These are phyloP conservation scores for Phaeodactylum tricornutum DNA, from an alignment of 108 stramenopile species.

Conservation along the genomic window DNA sequence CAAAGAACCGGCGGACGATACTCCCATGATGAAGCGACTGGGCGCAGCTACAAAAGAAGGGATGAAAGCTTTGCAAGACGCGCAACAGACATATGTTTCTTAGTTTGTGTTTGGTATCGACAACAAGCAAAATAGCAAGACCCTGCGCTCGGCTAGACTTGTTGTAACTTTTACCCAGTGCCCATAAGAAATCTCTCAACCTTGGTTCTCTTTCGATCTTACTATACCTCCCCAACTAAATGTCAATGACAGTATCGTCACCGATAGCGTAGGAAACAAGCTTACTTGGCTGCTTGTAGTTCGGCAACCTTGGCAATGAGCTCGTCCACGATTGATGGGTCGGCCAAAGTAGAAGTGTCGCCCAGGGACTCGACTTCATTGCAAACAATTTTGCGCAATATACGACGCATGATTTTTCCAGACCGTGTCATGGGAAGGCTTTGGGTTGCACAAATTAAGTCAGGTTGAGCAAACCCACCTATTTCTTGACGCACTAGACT, in stretches of 20 bases:
- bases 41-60: constrained; percentile 22
- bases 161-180: too few species aligned
- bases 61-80: constrained; percentile 7
- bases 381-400: constrained; percentile 91
- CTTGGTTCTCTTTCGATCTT: too few species aligned
- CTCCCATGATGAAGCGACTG: constrained; percentile 16
- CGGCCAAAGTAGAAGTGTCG: constrained; percentile 92
- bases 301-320: constrained; percentile 8
- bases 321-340: constrained; percentile 90
- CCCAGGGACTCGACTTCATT: constrained; percentile 82
- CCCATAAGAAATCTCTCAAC: too few species aligned
- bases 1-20: background rate
- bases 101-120: too few species aligned
- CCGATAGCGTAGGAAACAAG: too few species aligned
- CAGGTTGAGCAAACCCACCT: constrained; percentile 90
- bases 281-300: too few species aligned
- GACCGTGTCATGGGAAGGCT: constrained; percentile 92
- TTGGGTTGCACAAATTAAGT: constrained; percentile 70
- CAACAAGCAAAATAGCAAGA: too few species aligned
- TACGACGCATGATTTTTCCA: constrained; percentile 95
- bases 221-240: too few species aligned
- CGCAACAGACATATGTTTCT: too few species aligned
- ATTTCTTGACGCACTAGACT: constrained; percentile 71
- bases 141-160: too few species aligned
- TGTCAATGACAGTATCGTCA: too few species aligned